Conservation (phyloP, 1,284 basidiomycete species). For the Sanghuangporus sanghuang region DNA sequence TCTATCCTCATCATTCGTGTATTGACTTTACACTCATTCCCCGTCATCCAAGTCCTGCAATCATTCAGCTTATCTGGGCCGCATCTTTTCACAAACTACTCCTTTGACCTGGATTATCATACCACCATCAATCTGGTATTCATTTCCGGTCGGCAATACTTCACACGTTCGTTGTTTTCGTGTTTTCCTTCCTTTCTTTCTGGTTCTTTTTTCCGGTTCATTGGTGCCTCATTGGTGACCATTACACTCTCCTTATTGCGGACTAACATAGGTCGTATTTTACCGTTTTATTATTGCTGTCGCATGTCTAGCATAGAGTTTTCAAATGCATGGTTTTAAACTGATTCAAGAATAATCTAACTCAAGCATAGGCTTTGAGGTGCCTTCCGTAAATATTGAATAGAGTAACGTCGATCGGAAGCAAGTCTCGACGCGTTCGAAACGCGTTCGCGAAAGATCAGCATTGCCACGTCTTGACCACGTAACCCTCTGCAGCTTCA, state of each 20-base stretch:
- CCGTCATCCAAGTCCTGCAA: not conserved
- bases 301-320: not conserved
- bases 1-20: not conserved
- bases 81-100: not conserved
- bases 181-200: not conserved
- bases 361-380: not conserved
- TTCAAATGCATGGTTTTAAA: not conserved
- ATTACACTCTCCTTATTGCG: not conserved
- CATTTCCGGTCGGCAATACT: not conserved
- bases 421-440: not conserved
- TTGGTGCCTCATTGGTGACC: not conserved
- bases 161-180: not conserved
- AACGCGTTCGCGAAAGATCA: slow-evolving; percentile 1
- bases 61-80: not conserved
- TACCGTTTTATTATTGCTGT: not conserved
- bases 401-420: not conserved
- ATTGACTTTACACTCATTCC: not conserved
- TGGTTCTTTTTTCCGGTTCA: not conserved
- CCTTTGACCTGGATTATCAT: not conserved
- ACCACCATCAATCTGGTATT: not conserved
- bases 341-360: not conserved
- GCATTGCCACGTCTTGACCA: not conserved
- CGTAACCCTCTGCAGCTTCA: not conserved
- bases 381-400: not conserved
- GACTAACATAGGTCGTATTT: not conserved